Conservation (phyloP, 306 rosid species). For the Chamaecrista fasciculata region DNA sequence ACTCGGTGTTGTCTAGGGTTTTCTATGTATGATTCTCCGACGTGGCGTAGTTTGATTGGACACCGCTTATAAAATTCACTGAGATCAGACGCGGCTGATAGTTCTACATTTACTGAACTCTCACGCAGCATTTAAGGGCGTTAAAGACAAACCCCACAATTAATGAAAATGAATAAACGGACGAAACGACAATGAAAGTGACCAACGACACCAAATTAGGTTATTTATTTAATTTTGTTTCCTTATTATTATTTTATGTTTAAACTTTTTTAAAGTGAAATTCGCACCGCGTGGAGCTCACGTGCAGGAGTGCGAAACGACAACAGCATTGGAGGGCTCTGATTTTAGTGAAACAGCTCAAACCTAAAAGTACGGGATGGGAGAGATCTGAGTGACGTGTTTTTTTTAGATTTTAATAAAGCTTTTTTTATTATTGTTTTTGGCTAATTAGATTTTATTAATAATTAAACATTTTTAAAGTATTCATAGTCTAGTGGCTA, state of each 20-base stretch:
- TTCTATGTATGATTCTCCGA: not conserved
- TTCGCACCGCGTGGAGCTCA: not conserved
- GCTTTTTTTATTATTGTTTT: too few relatives aligned
- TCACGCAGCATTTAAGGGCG: conserved; percentile 39
- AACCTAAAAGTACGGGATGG: too few relatives aligned
- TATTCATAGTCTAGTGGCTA: too few relatives aligned
- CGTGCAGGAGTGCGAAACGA: not conserved
- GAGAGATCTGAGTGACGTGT: not conserved
- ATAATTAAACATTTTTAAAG: too few relatives aligned
- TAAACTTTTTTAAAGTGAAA: too few relatives aligned
- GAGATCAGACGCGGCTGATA: conserved; percentile 7
- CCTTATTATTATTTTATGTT: too few relatives aligned
- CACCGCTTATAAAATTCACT: not conserved
- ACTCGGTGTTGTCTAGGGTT: not conserved
- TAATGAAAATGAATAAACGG: conserved; percentile 6
- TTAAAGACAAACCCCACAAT: conserved; percentile 27
- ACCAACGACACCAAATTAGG: conserved; percentile 3
- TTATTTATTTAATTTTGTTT: not conserved
- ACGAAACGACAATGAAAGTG: conserved; percentile 33
- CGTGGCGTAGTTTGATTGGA: conserved; percentile 2
- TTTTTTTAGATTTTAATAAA: not conserved
- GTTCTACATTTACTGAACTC: conserved; percentile 7
- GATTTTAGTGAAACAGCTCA: too few relatives aligned
- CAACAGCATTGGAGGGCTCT: not conserved
- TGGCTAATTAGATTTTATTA: too few relatives aligned